Conservation (phyloP, 345 rosid genomes). For the Ceriops decandra region DNA sequence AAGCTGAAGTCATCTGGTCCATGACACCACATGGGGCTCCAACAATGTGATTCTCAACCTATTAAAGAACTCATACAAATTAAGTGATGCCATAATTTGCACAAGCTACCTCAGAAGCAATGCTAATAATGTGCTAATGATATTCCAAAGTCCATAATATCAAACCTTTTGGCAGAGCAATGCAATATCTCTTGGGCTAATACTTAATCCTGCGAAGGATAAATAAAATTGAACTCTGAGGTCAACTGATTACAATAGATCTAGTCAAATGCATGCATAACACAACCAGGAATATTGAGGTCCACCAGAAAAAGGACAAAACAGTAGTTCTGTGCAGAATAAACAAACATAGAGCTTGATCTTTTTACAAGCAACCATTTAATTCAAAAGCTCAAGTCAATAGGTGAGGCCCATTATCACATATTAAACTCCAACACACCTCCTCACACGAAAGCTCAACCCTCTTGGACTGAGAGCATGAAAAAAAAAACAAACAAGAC, state of each 20-base stretch:
- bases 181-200: conserved; percentile 81
- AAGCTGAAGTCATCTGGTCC: conserved; percentile 99
- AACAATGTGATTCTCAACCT: conserved; percentile 99
- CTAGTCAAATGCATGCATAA: not conserved
- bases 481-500: not conserved
- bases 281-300: not conserved
- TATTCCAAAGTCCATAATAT: conserved; percentile 4
- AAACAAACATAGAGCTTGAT: not conserved
- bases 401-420: too few relatives aligned
- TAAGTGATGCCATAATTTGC: conserved; percentile 8
- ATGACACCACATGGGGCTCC: conserved; percentile 99
- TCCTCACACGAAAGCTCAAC: too few relatives aligned
- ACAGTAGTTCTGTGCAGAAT: not conserved
- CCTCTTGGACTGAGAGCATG: too few relatives aligned
- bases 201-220: conserved; percentile 64
- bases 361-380: not conserved
- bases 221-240: conserved; percentile 4
- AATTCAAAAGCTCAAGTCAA: too few relatives aligned
- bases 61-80: conserved; percentile 17
- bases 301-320: not conserved
- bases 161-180: conserved; percentile 93
- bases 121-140: not conserved
- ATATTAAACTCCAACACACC: too few relatives aligned
- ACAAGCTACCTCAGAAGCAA: not conserved
- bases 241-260: not conserved